phyloP scores from a whole-genome alignment of 2,329 filamentous ascomycete species.

The Thelonectria discophora region DNA sequence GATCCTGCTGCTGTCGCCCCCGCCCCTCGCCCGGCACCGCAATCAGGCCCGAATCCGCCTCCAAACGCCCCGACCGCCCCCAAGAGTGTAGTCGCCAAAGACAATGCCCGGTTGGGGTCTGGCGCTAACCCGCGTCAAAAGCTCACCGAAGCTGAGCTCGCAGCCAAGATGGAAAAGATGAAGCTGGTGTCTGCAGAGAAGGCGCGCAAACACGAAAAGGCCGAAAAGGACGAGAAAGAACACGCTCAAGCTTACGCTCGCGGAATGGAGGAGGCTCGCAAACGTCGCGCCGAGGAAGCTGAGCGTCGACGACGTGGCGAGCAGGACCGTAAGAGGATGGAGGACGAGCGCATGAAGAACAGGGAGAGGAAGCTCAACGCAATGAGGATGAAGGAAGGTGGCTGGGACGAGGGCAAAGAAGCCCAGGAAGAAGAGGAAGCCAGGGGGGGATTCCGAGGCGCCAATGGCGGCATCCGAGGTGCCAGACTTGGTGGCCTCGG shows the following conservation, averaged over 20 bases:
- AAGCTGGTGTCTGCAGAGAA: slow-evolving; percentile 66
- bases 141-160: slow-evolving; percentile 66
- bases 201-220: slow-evolving; percentile 66
- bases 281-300: slow-evolving; percentile 61
- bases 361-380: slow-evolving; percentile 69
- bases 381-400: slow-evolving; percentile 61
- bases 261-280: slow-evolving; percentile 64
- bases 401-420: slow-evolving; percentile 69
- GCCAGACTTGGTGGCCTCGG: slow-evolving; percentile 49
- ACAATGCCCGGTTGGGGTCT: slow-evolving; percentile 58
- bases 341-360: slow-evolving; percentile 69
- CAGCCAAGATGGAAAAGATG: slow-evolving; percentile 69
- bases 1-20: slow-evolving; percentile 13
- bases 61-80: slow-evolving; percentile 45
- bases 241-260: slow-evolving; percentile 64
- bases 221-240: slow-evolving; percentile 64
- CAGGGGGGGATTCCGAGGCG: slow-evolving; percentile 53
- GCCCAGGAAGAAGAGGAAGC: slow-evolving; percentile 53
- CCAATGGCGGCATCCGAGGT: slow-evolving; percentile 53
- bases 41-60: slow-evolving; percentile 39
- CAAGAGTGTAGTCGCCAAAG: slow-evolving; percentile 47
- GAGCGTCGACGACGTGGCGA: slow-evolving; percentile 61
- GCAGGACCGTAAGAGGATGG: slow-evolving; percentile 60
- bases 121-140: slow-evolving; percentile 68
- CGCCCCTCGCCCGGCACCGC: slow-evolving; percentile 29